A percentile compares a stretch with the other conserved stretches of the same genome.
These are phyloP conservation scores for Candida glaebosa DNA, from an alignment of 805 yeast species.

Conservation along the genomic window DNA sequence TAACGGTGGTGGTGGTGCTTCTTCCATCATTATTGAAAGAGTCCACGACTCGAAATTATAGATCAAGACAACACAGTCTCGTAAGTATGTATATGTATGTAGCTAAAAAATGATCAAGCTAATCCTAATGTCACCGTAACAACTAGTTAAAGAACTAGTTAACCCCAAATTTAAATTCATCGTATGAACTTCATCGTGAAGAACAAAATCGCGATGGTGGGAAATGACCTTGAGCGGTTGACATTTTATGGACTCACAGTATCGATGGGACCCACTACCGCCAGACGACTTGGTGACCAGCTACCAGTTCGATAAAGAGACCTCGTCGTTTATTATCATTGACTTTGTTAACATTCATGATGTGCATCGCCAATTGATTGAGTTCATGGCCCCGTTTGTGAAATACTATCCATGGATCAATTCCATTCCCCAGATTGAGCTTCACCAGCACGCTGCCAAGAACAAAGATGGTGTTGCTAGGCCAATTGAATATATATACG, in stretches of 20 bases:
- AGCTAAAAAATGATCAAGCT: too few species aligned
- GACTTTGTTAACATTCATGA: conserved; percentile 4
- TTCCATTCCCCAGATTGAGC: conserved; percentile 5
- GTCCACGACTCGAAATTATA: conserved; percentile 38
- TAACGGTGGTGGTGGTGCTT: conserved; percentile 99
- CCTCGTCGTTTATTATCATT: conserved; percentile 9
- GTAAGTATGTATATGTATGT: not conserved
- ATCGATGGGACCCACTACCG: conserved; percentile 13
- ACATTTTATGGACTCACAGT: conserved; percentile 6
- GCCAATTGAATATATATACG: conserved; percentile 29
- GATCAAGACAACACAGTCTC: too few species aligned
- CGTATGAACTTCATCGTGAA: too few species aligned
- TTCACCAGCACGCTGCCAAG: conserved; percentile 2
- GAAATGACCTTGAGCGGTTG: too few species aligned
- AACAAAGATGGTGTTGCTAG: conserved; percentile 5
- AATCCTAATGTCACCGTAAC: too few species aligned
- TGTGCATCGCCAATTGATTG: conserved; percentile 4
- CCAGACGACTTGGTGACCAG: conserved; percentile 7
- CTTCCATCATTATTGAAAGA: conserved; percentile 83
- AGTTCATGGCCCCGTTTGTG: conserved; percentile 17
- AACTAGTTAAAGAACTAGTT: too few species aligned
- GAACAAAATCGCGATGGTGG: too few species aligned
- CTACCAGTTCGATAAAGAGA: conserved; percentile 8
- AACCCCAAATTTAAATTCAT: too few species aligned
- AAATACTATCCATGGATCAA: conserved; percentile 20